These are phyloP conservation scores for Hypoxylon sp. DNA, from an alignment of 2,329 filamentous ascomycete genomes.

Conservation along the genomic window DNA sequence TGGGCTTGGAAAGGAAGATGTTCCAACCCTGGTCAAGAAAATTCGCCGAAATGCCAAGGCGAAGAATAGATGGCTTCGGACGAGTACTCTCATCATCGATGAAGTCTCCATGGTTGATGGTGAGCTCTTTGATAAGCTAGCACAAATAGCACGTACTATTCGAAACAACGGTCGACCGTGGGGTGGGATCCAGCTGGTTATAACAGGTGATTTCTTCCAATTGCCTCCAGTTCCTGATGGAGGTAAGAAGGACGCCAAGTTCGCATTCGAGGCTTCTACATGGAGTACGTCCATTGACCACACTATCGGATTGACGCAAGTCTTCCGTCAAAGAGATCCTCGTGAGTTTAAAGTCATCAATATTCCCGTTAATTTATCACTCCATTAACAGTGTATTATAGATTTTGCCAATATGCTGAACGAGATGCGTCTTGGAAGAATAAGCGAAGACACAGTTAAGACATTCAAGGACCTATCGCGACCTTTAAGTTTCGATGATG, in stretches of 20 bases:
- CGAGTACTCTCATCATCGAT: constrained; percentile 90
- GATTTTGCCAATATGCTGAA: constrained; percentile 96
- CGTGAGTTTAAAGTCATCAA: constrained; percentile 59
- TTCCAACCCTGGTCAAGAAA: constrained; percentile 86
- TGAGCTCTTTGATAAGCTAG: constrained; percentile 95
- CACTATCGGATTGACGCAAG: constrained; percentile 93
- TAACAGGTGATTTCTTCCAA: constrained; percentile 98
- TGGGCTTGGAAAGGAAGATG: constrained; percentile 91
- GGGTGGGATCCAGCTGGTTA: constrained; percentile 94
- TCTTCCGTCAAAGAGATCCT: constrained; percentile 94
- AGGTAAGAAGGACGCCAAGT: constrained; percentile 78
- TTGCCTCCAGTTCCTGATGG: constrained; percentile 91
- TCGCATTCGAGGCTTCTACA: constrained; percentile 91
- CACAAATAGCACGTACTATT: constrained; percentile 85
- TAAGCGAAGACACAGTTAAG: constrained; percentile 81
- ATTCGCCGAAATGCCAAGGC: constrained; percentile 90
- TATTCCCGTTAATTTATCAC: background rate
- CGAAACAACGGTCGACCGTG: constrained; percentile 93
- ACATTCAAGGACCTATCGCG: constrained; percentile 82
- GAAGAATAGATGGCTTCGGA: constrained; percentile 88
- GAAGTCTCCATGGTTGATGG: constrained; percentile 99
- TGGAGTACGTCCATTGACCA: constrained; percentile 96
- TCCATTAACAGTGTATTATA: constrained; percentile 51
- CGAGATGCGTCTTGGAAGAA: constrained; percentile 92
- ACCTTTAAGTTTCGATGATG: constrained; percentile 79